A percentile compares a stretch with the other conserved stretches of the same genome.
Conservation (phyloP, 768 basidiomycete genomes). For the Kwoniella pini region DNA sequence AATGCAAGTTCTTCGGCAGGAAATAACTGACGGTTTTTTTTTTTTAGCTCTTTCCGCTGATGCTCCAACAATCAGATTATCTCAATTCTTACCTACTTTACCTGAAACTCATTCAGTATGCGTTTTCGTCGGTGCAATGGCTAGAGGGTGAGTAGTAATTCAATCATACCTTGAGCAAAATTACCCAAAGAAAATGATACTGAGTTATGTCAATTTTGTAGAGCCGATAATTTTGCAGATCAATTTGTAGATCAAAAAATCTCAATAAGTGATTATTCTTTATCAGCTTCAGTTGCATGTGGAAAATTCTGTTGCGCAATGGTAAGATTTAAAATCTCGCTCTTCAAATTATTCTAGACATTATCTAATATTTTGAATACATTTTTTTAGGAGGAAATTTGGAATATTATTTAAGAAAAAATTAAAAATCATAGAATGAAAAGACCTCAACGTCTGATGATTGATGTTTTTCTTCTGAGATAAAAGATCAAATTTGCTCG, state of each 20-base stretch:
- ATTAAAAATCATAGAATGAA: too few species aligned
- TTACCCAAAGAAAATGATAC: not conserved
- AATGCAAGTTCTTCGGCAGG: not conserved
- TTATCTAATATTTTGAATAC: slow-evolving; percentile 11
- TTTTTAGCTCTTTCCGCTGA: slow-evolving; percentile 83
- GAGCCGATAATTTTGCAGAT: slow-evolving; percentile 93
- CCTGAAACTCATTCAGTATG: slow-evolving; percentile 86
- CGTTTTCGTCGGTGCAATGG: slow-evolving; percentile 98
- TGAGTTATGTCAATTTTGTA: slow-evolving; percentile 19
- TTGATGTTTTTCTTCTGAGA: not conserved
- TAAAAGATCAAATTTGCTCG: not conserved
- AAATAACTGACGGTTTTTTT: not conserved
- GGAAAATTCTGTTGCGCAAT: slow-evolving; percentile 73
- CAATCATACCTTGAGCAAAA: too few species aligned
- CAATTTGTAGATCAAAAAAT: slow-evolving; percentile 93
- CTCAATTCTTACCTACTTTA: slow-evolving; percentile 77
- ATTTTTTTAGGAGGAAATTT: slow-evolving; percentile 92
- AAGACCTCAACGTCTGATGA: slow-evolving; percentile 18
- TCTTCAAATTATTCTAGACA: not conserved
- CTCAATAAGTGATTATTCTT: slow-evolving; percentile 86
- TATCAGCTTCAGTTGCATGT: slow-evolving; percentile 88
- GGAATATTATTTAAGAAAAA: slow-evolving; percentile 75
- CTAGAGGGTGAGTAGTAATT: slow-evolving; percentile 63
- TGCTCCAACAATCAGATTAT: slow-evolving; percentile 75
- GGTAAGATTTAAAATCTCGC: slow-evolving; percentile 39